A percentile compares a stretch with the other conserved stretches of the same genome.
Conservation (phyloP, 176 grass and related monocot genomes). For the Eleusine coracana region DNA sequence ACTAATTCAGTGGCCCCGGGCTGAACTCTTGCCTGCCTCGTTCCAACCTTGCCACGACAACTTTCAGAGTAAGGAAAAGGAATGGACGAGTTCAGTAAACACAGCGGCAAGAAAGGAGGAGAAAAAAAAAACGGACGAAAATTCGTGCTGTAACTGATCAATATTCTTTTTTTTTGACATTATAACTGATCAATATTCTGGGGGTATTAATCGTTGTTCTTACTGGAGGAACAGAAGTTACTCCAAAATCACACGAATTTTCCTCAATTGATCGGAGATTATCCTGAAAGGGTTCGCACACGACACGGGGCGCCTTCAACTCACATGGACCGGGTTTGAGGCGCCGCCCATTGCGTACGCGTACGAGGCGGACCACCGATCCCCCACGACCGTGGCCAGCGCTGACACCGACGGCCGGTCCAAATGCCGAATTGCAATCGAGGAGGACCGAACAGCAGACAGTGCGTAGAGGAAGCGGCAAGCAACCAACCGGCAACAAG, state of each 20-base stretch:
- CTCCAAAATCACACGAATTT: neutral
- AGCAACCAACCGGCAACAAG: neutral
- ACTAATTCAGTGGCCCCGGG: neutral
- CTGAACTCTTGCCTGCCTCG: neutral
- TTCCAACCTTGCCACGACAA: neutral
- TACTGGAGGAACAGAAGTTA: neutral
- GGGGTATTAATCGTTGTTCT: neutral
- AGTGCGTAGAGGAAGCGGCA: neutral
- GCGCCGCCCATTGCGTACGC: neutral
- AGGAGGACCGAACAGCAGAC: neutral
- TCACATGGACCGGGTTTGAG: neutral
- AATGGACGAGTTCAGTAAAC: neutral
- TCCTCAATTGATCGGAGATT: neutral
- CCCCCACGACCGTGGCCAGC: neutral
- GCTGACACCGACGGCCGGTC: neutral
- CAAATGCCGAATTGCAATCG: neutral
- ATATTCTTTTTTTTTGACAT: no score
- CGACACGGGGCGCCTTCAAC: no score
- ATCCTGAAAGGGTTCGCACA: neutral
- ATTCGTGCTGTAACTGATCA: no score
- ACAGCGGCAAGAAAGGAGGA: no score
- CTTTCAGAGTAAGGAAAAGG: no score
- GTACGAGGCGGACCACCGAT: slow-evolving; percentile 22
- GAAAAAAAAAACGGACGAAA: no score
- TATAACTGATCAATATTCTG: no score